A percentile compares a stretch with the other conserved stretches of the same genome.
These are phyloP conservation scores for Erysimum cheiranthoides DNA, from an alignment of 345 rosid species.

Conservation along the genomic window DNA sequence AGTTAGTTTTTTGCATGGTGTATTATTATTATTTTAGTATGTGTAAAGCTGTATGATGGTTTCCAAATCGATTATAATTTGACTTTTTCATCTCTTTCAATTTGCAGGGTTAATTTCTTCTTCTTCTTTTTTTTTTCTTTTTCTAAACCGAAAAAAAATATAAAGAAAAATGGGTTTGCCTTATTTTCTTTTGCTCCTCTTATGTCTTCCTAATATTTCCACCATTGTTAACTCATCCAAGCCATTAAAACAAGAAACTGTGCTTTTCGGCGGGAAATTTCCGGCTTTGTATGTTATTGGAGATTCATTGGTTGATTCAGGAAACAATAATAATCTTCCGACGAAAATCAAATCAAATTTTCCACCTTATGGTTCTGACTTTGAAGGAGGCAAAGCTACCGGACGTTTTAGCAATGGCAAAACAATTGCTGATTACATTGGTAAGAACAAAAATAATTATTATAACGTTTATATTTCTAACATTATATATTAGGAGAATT, in stretches of 20 bases:
- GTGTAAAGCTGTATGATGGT: constrained; percentile 8
- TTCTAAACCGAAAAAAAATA: neutral
- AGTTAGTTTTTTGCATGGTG: constrained; percentile 1
- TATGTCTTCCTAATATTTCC: constrained; percentile 25
- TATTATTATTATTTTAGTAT: neutral
- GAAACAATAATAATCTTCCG: constrained; percentile 57
- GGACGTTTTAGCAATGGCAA: constrained; percentile 63
- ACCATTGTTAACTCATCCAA: constrained; percentile 15
- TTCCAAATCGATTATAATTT: neutral
- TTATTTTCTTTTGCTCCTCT: constrained; percentile 1
- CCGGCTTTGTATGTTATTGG: constrained; percentile 61
- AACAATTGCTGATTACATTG: constrained; percentile 52
- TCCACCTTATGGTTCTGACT: constrained; percentile 68
- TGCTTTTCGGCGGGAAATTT: constrained; percentile 32
- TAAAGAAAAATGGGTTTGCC: constrained; percentile 24
- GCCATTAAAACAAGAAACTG: constrained; percentile 15
- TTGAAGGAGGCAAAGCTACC: constrained; percentile 52
- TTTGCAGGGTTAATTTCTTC: neutral
- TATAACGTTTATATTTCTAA: neutral
- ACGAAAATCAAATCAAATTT: constrained; percentile 51
- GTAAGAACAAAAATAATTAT: constrained; percentile 30
- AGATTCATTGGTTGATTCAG: constrained; percentile 71
- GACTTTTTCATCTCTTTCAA: neutral
- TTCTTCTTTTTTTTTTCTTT: neutral
- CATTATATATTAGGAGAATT: neutral